These are phyloP conservation scores for Pterocarpus santalinus DNA, from an alignment of 306 rosid genomes.

Conservation along the genomic window DNA sequence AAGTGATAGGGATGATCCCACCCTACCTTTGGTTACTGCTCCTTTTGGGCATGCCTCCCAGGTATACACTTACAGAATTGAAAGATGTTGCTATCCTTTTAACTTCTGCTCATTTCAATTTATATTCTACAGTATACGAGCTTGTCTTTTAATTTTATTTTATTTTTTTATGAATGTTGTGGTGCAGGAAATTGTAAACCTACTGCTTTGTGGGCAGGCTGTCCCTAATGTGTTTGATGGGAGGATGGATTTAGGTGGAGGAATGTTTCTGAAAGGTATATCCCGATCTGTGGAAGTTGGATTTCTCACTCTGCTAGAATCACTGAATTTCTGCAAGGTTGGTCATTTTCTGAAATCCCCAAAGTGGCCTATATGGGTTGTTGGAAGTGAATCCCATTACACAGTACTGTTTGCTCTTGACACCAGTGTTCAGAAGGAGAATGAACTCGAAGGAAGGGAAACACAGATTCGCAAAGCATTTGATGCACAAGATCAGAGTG, in stretches of 20 bases:
- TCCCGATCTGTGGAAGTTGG: slow-evolving; percentile 84
- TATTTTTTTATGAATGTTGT: slow-evolving; percentile 35
- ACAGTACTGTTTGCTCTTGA: slow-evolving; percentile 87
- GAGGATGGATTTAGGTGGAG: slow-evolving; percentile 87
- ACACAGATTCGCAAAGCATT: slow-evolving; percentile 86
- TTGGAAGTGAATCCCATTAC: slow-evolving; percentile 91
- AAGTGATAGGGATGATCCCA: slow-evolving; percentile 97
- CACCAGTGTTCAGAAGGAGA: slow-evolving; percentile 77
- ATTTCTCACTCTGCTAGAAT: slow-evolving; percentile 84
- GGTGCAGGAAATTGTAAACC: slow-evolving; percentile 86
- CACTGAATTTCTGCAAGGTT: slow-evolving; percentile 82
- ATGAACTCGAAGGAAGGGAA: slow-evolving; percentile 85
- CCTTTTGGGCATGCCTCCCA: slow-evolving; percentile 99
- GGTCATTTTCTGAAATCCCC: slow-evolving; percentile 84
- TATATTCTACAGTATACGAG: slow-evolving; percentile 16
- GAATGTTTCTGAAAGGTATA: slow-evolving; percentile 84
- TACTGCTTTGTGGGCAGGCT: slow-evolving; percentile 86
- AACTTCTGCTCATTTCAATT: slow-evolving; percentile 17
- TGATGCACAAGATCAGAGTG: slow-evolving; percentile 87
- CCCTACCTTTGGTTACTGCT: slow-evolving; percentile 95
- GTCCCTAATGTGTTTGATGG: slow-evolving; percentile 91
- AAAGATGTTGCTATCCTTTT: slow-evolving; percentile 20
- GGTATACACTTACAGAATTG: slow-evolving; percentile 55
- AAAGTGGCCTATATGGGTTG: slow-evolving; percentile 93
- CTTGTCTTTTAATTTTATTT: slow-evolving; percentile 34